A percentile compares a stretch with the other conserved stretches of the same genome.
Evolutionary conservation across 1,284 basidiomycete genomes (phyloP).

Genomic region (Cryptococcus amylolentus): DNA sequence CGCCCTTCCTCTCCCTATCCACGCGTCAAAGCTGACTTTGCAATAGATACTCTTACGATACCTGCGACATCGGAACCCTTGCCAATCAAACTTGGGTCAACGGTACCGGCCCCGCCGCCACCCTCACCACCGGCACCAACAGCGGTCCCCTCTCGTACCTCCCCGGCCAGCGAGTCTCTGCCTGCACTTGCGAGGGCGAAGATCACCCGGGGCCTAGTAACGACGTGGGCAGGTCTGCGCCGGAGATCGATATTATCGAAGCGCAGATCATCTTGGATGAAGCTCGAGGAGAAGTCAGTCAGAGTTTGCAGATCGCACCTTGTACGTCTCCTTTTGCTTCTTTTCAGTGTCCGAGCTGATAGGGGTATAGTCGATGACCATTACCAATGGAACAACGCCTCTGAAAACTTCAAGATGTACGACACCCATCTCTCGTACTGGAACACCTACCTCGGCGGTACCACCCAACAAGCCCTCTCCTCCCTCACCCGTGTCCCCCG

Average conservation of each 20-base stretch:
- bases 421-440: slow-evolving; percentile 55
- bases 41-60: slow-evolving; percentile 39
- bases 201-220: slow-evolving; percentile 63
- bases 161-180: slow-evolving; percentile 55
- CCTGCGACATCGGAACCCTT: slow-evolving; percentile 41
- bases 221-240: slow-evolving; percentile 57
- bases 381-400: slow-evolving; percentile 59
- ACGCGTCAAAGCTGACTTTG: background rate
- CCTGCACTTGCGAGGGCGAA: slow-evolving; percentile 55
- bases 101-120: slow-evolving; percentile 41
- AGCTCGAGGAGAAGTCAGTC: slow-evolving; percentile 18
- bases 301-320: slow-evolving; percentile 30
- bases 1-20: slow-evolving; percentile 9
- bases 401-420: slow-evolving; percentile 40
- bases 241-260: slow-evolving; percentile 66
- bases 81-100: slow-evolving; percentile 47
- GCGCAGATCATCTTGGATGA: slow-evolving; percentile 49
- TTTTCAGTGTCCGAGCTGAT: too few relatives aligned
- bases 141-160: slow-evolving; percentile 38
- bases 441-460: slow-evolving; percentile 71
- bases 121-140: slow-evolving; percentile 40
- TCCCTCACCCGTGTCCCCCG: slow-evolving; percentile 56
- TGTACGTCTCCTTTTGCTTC: slow-evolving; percentile 19
- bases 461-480: slow-evolving; percentile 72
- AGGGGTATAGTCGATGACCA: slow-evolving; percentile 54